Evolutionary conservation across 805 yeast genomes (phyloP), one percentile per base, ranked within the genome.

Genomic region (Millerozyma acaciae): DNA sequence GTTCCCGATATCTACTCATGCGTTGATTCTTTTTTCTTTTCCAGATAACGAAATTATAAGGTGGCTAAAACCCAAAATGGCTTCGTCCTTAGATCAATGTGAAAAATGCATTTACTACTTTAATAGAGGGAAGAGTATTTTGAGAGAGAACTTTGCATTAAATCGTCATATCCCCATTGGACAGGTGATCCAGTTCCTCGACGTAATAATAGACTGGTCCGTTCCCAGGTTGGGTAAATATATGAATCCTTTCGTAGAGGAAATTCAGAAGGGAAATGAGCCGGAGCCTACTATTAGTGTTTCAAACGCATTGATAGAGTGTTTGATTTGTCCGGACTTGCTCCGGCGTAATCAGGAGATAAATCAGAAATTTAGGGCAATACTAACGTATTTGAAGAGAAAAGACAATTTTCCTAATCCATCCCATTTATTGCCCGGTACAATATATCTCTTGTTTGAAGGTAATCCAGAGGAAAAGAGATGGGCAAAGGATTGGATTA

Each of bases 21-120:
- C 72, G 7, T 53, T 81, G 34, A 73, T 82, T 10, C 57, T 78
- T 38, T 79, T 80, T 49, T 78, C 88, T 3, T 78, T 80, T 45
- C 67, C 68, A 3, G 73, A 65, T 16, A 62, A 62, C 23, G 68
- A 62, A n/a, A 68, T 71, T 1, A 60, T 71, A 12, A 47, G 46
- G 4, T 68, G 75, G 67, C 54, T 70, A 34, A 64, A 67, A 30
- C 60, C 61, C 7, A 43, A 46, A 9, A 59, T 75, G 30, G 51
- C 55, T 4, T 50, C 55, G 1, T 58, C 69, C 16, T 53, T 83
- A 9, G 54, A 60, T 22, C 38, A 50, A 3, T 84, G 93, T 54
- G 58, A 65, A 2, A 56, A 65, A 4, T 84, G 93, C 55, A 58
- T 78, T 5, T 39, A 60, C 15, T 54, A 65, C 19, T 83, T 78